phyloP scores from a whole-genome alignment of 371 early-diverging fungal species.

The Mucor saturninus region DNA sequence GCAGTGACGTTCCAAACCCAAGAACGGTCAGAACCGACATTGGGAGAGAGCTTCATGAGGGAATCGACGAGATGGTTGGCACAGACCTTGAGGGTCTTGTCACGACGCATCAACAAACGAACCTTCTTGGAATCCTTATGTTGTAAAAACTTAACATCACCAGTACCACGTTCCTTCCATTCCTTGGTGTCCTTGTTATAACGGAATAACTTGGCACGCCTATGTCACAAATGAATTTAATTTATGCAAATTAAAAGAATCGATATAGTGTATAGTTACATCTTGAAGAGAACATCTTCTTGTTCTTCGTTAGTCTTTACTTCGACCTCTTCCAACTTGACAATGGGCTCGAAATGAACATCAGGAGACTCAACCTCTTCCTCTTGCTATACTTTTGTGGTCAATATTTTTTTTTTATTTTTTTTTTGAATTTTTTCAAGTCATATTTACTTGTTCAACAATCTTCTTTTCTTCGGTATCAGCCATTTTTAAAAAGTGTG shows the following conservation, averaged over 20 bases:
- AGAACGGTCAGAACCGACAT: slow-evolving; percentile 96
- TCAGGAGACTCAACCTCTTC: slow-evolving; percentile 88
- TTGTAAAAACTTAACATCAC: slow-evolving; percentile 92
- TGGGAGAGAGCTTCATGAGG: slow-evolving; percentile 89
- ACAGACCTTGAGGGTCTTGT: slow-evolving; percentile 97
- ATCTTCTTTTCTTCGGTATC: slow-evolving; percentile 41
- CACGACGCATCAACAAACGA: slow-evolving; percentile 96
- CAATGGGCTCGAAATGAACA: slow-evolving; percentile 95
- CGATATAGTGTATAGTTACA: slow-evolving; percentile 62
- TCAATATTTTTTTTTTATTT: neutral
- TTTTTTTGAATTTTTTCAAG: too few species aligned
- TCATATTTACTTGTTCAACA: slow-evolving; percentile 34
- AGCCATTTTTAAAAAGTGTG: slow-evolving; percentile 25
- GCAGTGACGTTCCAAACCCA: slow-evolving; percentile 95
- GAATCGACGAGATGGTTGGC: slow-evolving; percentile 95
- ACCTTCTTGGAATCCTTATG: slow-evolving; percentile 89
- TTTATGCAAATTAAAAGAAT: neutral
- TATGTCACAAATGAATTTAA: slow-evolving; percentile 34
- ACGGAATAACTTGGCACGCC: slow-evolving; percentile 98
- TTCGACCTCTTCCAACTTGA: slow-evolving; percentile 91
- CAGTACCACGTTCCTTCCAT: slow-evolving; percentile 99
- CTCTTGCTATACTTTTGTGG: slow-evolving; percentile 44
- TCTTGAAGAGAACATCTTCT: slow-evolving; percentile 91
- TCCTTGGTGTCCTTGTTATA: slow-evolving; percentile 87
- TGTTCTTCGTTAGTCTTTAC: slow-evolving; percentile 97